Percentiles rank a stretch among this genome's conserved stretches.
phyloP scores from a whole-genome alignment of 1,284 basidiomycete species.

The Ustilago bromivora region DNA sequence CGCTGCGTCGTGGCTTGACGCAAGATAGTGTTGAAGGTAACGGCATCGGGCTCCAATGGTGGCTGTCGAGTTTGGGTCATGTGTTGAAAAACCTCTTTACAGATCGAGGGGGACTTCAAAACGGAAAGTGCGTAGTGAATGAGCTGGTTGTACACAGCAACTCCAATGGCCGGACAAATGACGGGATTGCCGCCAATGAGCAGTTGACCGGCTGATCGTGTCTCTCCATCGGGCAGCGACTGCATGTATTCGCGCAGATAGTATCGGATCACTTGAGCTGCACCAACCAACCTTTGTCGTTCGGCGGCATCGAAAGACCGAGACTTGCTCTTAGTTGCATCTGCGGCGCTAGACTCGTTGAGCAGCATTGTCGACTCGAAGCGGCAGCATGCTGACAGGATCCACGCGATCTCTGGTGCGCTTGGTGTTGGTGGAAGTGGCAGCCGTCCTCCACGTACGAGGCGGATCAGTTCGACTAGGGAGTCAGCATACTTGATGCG shows the following conservation, averaged over 20 bases:
- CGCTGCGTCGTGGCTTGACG: slow-evolving; percentile 50
- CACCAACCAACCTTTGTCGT: slow-evolving; percentile 9
- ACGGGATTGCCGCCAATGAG: slow-evolving; percentile 18
- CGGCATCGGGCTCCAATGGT: slow-evolving; percentile 35
- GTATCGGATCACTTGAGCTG: slow-evolving; percentile 31
- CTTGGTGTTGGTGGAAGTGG: slow-evolving; percentile 26
- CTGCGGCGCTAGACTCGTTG: not conserved
- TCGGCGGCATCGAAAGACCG: slow-evolving; percentile 4
- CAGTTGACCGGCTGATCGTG: slow-evolving; percentile 15
- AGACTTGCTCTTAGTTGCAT: not conserved
- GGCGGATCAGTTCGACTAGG: slow-evolving; percentile 33
- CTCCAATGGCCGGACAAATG: slow-evolving; percentile 26
- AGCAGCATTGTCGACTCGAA: slow-evolving; percentile 32
- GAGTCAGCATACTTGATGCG: slow-evolving; percentile 34
- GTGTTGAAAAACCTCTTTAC: slow-evolving; percentile 46
- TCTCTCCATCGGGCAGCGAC: slow-evolving; percentile 27
- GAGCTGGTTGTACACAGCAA: slow-evolving; percentile 47
- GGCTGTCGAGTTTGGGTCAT: slow-evolving; percentile 43
- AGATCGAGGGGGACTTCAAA: slow-evolving; percentile 30
- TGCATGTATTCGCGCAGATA: slow-evolving; percentile 41
- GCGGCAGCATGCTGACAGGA: slow-evolving; percentile 43
- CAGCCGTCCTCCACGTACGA: slow-evolving; percentile 23
- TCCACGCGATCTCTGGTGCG: slow-evolving; percentile 40
- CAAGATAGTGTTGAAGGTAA: slow-evolving; percentile 52
- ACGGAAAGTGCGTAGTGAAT: slow-evolving; percentile 40